Percentiles rank a stretch among this genome's conserved stretches.
phyloP scores from a whole-genome alignment of 805 yeast species.

The Suhomyces prunicola region DNA sequence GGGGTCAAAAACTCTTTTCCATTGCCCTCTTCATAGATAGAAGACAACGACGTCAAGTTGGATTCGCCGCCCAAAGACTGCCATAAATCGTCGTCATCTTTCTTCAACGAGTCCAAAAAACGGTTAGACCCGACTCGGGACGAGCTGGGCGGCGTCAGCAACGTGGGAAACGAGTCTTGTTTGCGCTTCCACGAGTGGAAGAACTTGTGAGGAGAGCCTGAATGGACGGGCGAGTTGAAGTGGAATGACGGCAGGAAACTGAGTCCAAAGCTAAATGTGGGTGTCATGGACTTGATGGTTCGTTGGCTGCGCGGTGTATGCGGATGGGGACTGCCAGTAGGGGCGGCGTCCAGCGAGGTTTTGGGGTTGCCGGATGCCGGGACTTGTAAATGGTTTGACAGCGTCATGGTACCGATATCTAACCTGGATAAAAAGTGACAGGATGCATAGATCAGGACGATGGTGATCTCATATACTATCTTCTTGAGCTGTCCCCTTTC shows the following conservation, averaged over 20 bases:
- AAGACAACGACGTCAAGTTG: slow-evolving; percentile 15
- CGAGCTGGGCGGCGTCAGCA: slow-evolving; percentile 15
- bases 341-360: not conserved
- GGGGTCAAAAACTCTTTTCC: slow-evolving; percentile 32
- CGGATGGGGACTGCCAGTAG: slow-evolving; percentile 3
- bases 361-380: slow-evolving; percentile 2
- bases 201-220: slow-evolving; percentile 36
- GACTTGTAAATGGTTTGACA: slow-evolving; percentile 3
- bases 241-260: slow-evolving; percentile 45
- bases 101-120: slow-evolving; percentile 16
- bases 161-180: slow-evolving; percentile 1
- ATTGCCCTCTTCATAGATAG: slow-evolving; percentile 22
- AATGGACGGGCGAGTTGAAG: slow-evolving; percentile 33
- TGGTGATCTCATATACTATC: not conserved
- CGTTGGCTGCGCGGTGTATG: slow-evolving; percentile 4
- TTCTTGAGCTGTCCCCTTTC: not conserved
- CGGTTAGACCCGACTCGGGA: slow-evolving; percentile 8
- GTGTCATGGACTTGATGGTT: slow-evolving; percentile 16
- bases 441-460: not conserved
- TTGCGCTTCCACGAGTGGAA: slow-evolving; percentile 11
- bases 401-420: slow-evolving; percentile 1
- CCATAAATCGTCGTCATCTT: slow-evolving; percentile 29
- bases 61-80: slow-evolving; percentile 20
- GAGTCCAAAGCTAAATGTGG: slow-evolving; percentile 37
- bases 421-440: not conserved